Conservation (phyloP, 345 rosid genomes). For the Citropsis articulata region DNA sequence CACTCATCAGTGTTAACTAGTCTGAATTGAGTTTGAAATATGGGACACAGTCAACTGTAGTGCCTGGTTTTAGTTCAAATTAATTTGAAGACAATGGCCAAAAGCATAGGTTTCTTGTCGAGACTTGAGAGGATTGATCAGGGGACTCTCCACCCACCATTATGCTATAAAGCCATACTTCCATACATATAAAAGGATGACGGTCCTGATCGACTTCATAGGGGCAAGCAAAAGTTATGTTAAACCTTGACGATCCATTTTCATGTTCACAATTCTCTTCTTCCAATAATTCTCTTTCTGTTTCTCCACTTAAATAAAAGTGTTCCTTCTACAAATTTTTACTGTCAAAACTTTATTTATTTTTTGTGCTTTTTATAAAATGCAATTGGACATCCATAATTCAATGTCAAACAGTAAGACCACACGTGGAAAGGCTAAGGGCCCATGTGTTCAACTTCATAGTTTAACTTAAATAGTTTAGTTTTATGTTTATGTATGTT, state of each 20-base stretch:
- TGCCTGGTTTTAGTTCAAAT: constrained; percentile 2
- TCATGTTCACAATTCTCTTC: background rate
- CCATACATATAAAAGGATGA: constrained; percentile 64
- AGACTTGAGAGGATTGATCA: constrained; percentile 70
- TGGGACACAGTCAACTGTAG: background rate
- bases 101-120: constrained; percentile 95
- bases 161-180: constrained; percentile 74
- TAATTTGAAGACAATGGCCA: constrained; percentile 66
- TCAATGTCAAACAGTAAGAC: background rate
- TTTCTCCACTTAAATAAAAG: background rate
- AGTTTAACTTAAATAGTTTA: background rate
- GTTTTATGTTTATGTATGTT: background rate
- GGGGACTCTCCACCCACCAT: constrained; percentile 92
- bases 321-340: background rate
- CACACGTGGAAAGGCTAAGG: background rate
- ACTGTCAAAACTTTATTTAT: background rate
- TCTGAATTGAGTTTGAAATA: background rate
- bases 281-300: background rate
- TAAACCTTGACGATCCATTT: constrained; percentile 1
- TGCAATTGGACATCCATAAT: background rate
- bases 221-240: constrained; percentile 77
- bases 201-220: constrained; percentile 75
- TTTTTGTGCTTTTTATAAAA: background rate
- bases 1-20: background rate
- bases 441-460: background rate